Conservation (phyloP, 2,329 filamentous ascomycete genomes). For the Juglanconis oblonga region DNA sequence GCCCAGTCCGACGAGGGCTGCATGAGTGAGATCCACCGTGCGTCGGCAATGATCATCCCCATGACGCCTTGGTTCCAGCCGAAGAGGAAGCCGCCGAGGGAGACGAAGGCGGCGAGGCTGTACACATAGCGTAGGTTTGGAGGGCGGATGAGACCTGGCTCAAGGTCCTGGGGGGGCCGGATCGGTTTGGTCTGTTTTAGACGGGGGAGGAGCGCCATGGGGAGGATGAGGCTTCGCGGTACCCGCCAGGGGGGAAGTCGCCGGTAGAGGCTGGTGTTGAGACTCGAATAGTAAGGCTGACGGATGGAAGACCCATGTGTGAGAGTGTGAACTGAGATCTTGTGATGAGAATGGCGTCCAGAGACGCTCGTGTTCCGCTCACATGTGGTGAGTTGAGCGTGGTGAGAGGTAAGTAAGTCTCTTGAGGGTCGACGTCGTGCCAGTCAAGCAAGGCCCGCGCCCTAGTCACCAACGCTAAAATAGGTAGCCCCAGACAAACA, state of each 20-base stretch:
- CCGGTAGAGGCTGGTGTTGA: too few relatives aligned
- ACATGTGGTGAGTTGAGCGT: too few relatives aligned
- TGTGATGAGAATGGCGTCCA: too few relatives aligned
- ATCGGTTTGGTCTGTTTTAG: conserved; percentile 28
- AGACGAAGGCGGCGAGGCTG: conserved; percentile 24
- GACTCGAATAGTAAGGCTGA: too few relatives aligned
- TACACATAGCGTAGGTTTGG: conserved; percentile 29
- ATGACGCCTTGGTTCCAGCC: conserved; percentile 31
- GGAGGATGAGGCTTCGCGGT: background rate
- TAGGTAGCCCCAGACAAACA: too few relatives aligned
- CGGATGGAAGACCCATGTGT: too few relatives aligned
- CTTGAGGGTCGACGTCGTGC: too few relatives aligned
- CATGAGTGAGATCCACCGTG: conserved; percentile 28
- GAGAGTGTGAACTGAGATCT: too few relatives aligned
- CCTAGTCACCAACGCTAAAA: too few relatives aligned
- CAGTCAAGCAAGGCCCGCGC: too few relatives aligned
- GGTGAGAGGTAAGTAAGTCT: too few relatives aligned
- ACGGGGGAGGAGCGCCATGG: conserved; percentile 6
- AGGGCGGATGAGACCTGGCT: conserved; percentile 19
- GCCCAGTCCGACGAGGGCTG: conserved; percentile 28
- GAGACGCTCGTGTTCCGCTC: too few relatives aligned
- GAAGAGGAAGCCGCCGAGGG: conserved; percentile 28
- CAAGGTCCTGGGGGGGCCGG: conserved; percentile 17
- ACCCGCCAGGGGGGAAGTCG: background rate
- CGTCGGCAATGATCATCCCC: conserved; percentile 31